These are phyloP conservation scores for Turnera subulata DNA, from an alignment of 345 rosid genomes.

Conservation along the genomic window DNA sequence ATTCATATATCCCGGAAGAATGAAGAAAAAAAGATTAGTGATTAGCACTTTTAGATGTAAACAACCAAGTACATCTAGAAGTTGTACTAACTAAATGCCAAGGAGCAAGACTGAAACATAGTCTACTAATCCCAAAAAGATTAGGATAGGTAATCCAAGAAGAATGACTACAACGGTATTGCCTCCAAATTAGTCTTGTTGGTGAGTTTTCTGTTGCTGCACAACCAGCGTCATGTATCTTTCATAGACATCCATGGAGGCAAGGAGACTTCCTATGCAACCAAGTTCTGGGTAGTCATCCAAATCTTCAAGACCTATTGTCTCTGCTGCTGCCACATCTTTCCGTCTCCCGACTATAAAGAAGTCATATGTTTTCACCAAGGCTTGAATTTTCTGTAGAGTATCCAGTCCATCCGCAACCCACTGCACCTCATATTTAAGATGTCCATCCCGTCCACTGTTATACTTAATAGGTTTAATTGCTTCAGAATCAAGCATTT, in stretches of 20 bases:
- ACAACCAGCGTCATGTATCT: constrained; percentile 4
- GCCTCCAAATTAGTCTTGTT: too few species aligned
- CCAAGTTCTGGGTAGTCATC: constrained; percentile 15
- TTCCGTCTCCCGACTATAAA: constrained; percentile 50
- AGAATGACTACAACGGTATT: not conserved
- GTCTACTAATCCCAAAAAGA: not conserved
- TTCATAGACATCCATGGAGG: not conserved
- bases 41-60: too few species aligned
- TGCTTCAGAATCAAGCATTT: constrained; percentile 32
- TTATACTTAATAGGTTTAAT: constrained; percentile 30
- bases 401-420: constrained; percentile 41
- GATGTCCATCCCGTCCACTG: not conserved
- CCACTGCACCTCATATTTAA: constrained; percentile 22
- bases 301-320: constrained; percentile 23
- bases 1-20: too few species aligned
- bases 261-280: constrained; percentile 6
- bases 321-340: constrained; percentile 23
- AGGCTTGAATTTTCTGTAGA: constrained; percentile 19
- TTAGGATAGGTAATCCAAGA: not conserved
- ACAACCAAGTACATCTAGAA: too few species aligned
- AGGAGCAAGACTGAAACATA: too few species aligned
- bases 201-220: not conserved
- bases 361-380: constrained; percentile 35
- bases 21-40: too few species aligned
- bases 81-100: too few species aligned